A percentile compares a stretch with the other conserved stretches of the same genome.
These are phyloP conservation scores for Echinochloa phyllopogon DNA, from an alignment of 176 grass and related monocot genomes.

Conservation along the genomic window DNA sequence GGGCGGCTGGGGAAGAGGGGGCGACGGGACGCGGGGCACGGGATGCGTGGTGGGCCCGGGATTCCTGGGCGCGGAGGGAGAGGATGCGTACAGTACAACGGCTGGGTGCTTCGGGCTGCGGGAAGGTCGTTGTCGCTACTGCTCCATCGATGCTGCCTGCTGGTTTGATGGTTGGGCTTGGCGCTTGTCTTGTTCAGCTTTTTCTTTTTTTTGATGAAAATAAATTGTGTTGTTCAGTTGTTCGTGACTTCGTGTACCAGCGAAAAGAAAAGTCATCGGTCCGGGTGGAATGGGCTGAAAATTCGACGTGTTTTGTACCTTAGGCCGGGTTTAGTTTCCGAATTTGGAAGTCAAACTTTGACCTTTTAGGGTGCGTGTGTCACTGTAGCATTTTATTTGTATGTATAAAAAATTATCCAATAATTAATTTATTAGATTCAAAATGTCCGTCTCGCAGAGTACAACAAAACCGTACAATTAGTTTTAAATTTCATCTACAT, in stretches of 20 bases:
- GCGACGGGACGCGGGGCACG: neutral
- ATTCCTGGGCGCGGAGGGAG: neutral
- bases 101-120: neutral
- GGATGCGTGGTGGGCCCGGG: conserved; percentile 19
- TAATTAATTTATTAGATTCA: too few species aligned
- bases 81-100: conserved; percentile 16
- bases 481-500: too few species aligned
- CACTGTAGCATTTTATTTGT: too few species aligned
- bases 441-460: too few species aligned
- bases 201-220: neutral
- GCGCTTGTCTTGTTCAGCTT: too few species aligned
- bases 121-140: neutral
- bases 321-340: too few species aligned
- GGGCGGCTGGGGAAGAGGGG: neutral
- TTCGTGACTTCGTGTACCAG: neutral
- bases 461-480: too few species aligned
- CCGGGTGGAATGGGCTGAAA: neutral
- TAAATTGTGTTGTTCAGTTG: too few species aligned
- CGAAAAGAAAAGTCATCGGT: neutral
- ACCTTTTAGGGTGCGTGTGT: too few species aligned
- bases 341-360: too few species aligned
- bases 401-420: too few species aligned
- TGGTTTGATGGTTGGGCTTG: neutral
- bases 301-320: neutral
- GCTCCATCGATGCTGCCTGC: neutral